Evolutionary conservation across 805 yeast genomes (phyloP).

Genomic region (Suhomyces tanzawaensis): DNA sequence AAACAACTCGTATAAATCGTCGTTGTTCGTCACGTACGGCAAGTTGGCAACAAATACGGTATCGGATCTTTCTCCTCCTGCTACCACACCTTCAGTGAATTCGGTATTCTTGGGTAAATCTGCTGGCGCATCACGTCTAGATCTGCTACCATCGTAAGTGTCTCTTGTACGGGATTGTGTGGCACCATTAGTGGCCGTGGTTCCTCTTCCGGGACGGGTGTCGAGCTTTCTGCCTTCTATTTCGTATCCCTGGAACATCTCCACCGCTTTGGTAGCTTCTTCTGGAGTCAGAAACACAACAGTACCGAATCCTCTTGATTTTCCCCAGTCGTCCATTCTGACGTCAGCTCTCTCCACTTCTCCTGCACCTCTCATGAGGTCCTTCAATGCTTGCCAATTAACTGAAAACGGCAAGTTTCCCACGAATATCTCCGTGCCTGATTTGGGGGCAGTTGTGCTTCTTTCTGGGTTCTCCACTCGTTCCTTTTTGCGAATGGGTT

Average conservation of each 20-base stretch:
- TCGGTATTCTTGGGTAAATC: slow-evolving; percentile 40
- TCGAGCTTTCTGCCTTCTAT: slow-evolving; percentile 76
- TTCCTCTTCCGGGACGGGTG: slow-evolving; percentile 64
- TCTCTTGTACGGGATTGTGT: slow-evolving; percentile 17
- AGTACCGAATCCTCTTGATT: slow-evolving; percentile 84
- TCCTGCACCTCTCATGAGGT: slow-evolving; percentile 76
- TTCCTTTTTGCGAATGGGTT: slow-evolving; percentile 17
- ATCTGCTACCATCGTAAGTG: slow-evolving; percentile 12
- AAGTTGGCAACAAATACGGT: slow-evolving; percentile 69
- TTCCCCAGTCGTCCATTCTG: slow-evolving; percentile 60
- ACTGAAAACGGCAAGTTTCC: slow-evolving; percentile 81
- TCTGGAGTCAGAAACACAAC: slow-evolving; percentile 65
- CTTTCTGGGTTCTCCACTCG: slow-evolving; percentile 16
- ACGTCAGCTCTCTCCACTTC: slow-evolving; percentile 81
- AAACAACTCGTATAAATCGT: slow-evolving; percentile 81
- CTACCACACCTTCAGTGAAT: slow-evolving; percentile 65
- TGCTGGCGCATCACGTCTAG: slow-evolving; percentile 7
- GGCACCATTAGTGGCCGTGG: slow-evolving; percentile 2
- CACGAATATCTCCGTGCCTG: slow-evolving; percentile 64
- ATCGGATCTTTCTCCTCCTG: slow-evolving; percentile 51
- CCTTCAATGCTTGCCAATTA: slow-evolving; percentile 83
- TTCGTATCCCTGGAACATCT: slow-evolving; percentile 62
- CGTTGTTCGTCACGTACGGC: slow-evolving; percentile 85
- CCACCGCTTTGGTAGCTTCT: slow-evolving; percentile 72
- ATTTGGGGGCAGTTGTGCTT: slow-evolving; percentile 21